Evolutionary conservation across 2,329 filamentous ascomycete genomes (phyloP).

Genomic region (Tolypocladium tropicale): DNA sequence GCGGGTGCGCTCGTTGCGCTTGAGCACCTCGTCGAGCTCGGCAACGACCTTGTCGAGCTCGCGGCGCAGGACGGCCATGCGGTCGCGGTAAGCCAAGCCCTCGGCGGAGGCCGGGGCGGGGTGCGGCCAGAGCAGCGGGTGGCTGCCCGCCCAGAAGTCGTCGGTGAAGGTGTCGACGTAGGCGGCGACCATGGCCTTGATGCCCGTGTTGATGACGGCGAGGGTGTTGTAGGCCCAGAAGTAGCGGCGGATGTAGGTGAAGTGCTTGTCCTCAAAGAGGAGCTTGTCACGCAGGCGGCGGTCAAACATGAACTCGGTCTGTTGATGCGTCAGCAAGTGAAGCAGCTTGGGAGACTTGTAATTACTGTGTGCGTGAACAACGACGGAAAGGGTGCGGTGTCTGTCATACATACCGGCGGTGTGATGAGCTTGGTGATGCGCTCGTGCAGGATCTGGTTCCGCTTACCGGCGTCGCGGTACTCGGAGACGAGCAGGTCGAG

Average conservation of each 20-base stretch:
- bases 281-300: constrained; percentile 43
- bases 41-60: constrained; percentile 42
- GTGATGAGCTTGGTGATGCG: constrained; percentile 49
- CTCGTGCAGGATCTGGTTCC: constrained; percentile 46
- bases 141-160: constrained; percentile 46
- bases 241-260: constrained; percentile 51
- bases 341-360: no score
- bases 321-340: neutral
- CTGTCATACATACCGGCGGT: constrained; percentile 37
- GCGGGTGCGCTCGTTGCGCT: constrained; percentile 41
- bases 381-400: neutral
- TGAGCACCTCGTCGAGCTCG: constrained; percentile 34
- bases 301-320: constrained; percentile 49
- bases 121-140: constrained; percentile 46
- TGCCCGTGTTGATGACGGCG: constrained; percentile 47
- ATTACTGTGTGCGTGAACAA: neutral
- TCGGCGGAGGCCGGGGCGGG: constrained; percentile 31
- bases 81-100: constrained; percentile 36
- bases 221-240: constrained; percentile 55
- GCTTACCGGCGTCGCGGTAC: constrained; percentile 48
- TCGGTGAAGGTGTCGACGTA: constrained; percentile 48
- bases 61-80: constrained; percentile 32
- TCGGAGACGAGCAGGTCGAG: constrained; percentile 47
- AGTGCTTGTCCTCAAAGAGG: constrained; percentile 50
- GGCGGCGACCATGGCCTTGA: constrained; percentile 46